These are phyloP conservation scores for Boeremia exigua DNA, from an alignment of 2,329 filamentous ascomycete species.

Conservation along the genomic window DNA sequence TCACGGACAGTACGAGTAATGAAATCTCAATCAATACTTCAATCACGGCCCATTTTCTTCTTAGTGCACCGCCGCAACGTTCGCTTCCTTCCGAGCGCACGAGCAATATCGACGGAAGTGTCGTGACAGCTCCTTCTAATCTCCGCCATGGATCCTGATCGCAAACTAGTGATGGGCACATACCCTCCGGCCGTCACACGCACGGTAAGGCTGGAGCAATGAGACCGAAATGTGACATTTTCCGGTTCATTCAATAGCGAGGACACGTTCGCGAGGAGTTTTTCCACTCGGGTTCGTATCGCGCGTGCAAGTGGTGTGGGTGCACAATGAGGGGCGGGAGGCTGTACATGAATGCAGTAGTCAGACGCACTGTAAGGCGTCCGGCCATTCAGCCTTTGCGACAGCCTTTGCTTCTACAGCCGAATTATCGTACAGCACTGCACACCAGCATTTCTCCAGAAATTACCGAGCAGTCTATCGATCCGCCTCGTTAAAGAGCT, in stretches of 20 bases:
- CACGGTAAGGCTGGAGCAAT: constrained; percentile 7
- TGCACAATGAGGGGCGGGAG: constrained; percentile 12
- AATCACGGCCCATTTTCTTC: constrained; percentile 6
- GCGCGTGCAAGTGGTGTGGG: constrained; percentile 11
- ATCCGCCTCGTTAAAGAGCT: constrained; percentile 12
- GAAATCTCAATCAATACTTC: constrained; percentile 19
- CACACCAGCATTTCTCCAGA: neutral
- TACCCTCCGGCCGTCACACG: constrained; percentile 3
- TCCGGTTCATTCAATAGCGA: constrained; percentile 3
- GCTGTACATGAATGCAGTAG: constrained; percentile 17
- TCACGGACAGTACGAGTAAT: constrained; percentile 16
- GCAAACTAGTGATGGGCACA: constrained; percentile 10
- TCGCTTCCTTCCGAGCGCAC: constrained; percentile 17
- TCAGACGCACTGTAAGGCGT: constrained; percentile 4
- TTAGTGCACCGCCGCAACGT: constrained; percentile 11
- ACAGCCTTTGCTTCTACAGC: neutral
- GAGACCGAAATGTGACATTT: neutral
- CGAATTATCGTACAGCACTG: neutral
- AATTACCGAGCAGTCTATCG: constrained; percentile 5
- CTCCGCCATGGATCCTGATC: constrained; percentile 16
- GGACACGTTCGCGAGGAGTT: constrained; percentile 8
- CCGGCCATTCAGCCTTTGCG: constrained; percentile 1
- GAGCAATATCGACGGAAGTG: constrained; percentile 6
- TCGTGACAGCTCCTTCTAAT: constrained; percentile 15
- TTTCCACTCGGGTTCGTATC: constrained; percentile 9